Conservation (phyloP, 1,284 basidiomycete species). For the Flammula alnicola region DNA sequence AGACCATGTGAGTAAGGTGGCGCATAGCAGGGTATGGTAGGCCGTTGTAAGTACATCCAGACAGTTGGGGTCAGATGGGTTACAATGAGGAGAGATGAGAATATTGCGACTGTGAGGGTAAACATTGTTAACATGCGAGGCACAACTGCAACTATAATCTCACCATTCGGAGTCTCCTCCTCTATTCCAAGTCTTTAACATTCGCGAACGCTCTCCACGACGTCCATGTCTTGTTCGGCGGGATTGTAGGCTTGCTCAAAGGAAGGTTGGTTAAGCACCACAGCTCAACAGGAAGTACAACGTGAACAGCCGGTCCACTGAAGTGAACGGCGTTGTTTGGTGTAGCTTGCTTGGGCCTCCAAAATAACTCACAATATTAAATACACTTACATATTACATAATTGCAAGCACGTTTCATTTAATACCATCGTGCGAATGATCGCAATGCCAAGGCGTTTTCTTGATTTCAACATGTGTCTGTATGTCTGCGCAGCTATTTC, state of each 20-base stretch:
- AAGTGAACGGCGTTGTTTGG: conserved; percentile 20
- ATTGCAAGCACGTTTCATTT: no score
- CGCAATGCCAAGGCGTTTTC: no score
- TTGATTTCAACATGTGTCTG: no score
- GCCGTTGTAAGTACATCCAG: conserved; percentile 61
- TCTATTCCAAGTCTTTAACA: conserved; percentile 57
- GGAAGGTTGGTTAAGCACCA: conserved; percentile 2
- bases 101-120: conserved; percentile 54
- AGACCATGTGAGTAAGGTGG: conserved; percentile 62
- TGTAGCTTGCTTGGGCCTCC: conserved; percentile 9
- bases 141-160: conserved; percentile 25
- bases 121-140: conserved; percentile 15
- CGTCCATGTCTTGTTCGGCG: conserved; percentile 47
- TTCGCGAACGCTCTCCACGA: conserved; percentile 50
- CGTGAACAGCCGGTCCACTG: conserved; percentile 13
- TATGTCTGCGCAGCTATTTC: no score
- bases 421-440: no score
- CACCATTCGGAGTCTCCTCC: conserved; percentile 69
- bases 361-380: no score
- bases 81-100: conserved; percentile 59
- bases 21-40: conserved; percentile 67
- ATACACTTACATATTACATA: no score
- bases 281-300: conserved; percentile 12
- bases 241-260: conserved; percentile 10
- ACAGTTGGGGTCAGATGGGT: conserved; percentile 53